Evolutionary conservation across 2,329 filamentous ascomycete species (phyloP).

Genomic region (Tolypocladium guangdongense): DNA sequence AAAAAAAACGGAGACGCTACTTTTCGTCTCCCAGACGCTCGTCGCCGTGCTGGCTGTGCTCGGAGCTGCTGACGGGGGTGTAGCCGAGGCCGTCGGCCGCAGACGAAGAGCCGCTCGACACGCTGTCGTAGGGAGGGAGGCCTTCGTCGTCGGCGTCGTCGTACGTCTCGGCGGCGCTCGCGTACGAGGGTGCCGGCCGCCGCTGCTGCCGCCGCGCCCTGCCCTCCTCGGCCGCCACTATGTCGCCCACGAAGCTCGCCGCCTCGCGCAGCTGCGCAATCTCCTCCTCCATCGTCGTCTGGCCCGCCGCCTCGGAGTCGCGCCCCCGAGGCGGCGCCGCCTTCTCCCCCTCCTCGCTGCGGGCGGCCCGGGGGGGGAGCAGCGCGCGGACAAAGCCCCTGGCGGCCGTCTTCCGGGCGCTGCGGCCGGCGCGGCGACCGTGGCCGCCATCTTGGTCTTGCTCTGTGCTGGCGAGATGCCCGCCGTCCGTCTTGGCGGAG

Average conservation of each 20-base stretch:
- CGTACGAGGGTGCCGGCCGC: neutral
- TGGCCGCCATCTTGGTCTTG: conserved; percentile 7
- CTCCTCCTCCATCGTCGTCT: conserved; percentile 32
- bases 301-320: neutral
- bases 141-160: conserved; percentile 25
- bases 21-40: neutral
- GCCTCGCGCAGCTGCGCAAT: conserved; percentile 36
- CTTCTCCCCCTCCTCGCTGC: neutral
- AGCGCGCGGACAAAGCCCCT: conserved; percentile 10
- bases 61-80: neutral
- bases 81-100: conserved; percentile 31
- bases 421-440: conserved; percentile 15
- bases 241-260: conserved; percentile 32
- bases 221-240: conserved; percentile 34
- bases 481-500: neutral
- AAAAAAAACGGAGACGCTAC: neutral
- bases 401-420: conserved; percentile 13
- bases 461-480: neutral
- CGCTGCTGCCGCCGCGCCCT: conserved; percentile 1
- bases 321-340: neutral
- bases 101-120: conserved; percentile 12
- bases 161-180: conserved; percentile 10
- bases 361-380: conserved; percentile 13
- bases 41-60: neutral
- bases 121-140: conserved; percentile 31